Evolutionary conservation across 768 basidiomycete genomes (phyloP), one percentile per base, ranked within the genome.

Genomic region (Tricholomella constricta): DNA sequence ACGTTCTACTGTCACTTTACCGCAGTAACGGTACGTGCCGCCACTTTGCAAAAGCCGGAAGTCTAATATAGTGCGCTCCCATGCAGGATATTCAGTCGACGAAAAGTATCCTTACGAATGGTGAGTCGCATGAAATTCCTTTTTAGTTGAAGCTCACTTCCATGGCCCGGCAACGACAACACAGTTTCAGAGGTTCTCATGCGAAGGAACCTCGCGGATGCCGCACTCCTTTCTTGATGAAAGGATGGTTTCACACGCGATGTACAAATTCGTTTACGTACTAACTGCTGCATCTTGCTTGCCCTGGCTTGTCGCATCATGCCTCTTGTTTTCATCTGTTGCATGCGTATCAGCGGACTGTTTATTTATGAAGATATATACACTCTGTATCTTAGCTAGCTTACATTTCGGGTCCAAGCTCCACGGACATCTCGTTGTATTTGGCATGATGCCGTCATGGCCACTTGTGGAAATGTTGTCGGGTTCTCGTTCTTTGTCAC

Each of bases 1-100:
- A 70, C 78, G 2, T 86, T 84, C 61, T 86, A 85, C 58, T 82
- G 78, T 58, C 86, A 88, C 69, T 75, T 86, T 51, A 88, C 86
- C 8, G 78, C 82, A 2, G 85, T 85, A 6, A 88, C 83, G 53
- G 86, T 87, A n/a, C 41, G 41, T 26, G 3, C 25, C 14, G 40
- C 40, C 41, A 23, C 5, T 3, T 27, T 10, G 25, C 5, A 26
- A 10, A n/a, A 12, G 12, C 15, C 8, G 29, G 29, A 11, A 6
- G 29, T 11, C 6, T n/a, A 15, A 15, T n/a, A 2, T 42, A 27
- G 3, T 15, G 38, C 55, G 37, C 45, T 44, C 50, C 27, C 48
- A 38, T 57, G 35, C 58, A 86, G 83, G 82, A 87, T 60, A 80
- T 78, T 7, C 75, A 73, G 49, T 79, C 82, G 14, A 87, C 85